phyloP scores from a whole-genome alignment of 768 basidiomycete species.

The Lactifluus pinguis region DNA sequence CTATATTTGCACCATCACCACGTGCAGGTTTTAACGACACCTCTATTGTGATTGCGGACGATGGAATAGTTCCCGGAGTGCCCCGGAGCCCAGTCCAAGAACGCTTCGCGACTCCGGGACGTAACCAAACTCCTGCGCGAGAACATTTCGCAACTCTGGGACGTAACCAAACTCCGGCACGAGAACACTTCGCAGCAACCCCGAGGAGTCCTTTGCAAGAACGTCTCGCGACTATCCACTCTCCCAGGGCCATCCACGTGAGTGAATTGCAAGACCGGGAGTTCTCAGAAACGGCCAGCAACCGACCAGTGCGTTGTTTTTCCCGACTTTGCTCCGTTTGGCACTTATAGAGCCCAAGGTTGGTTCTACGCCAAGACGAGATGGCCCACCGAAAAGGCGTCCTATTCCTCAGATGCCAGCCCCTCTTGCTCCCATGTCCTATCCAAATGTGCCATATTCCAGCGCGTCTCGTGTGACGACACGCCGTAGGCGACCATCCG shows the following conservation, averaged over 20 bases:
- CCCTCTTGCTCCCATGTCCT: slow-evolving; percentile 8
- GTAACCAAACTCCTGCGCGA: background rate
- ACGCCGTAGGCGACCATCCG: background rate
- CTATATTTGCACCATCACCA: slow-evolving; percentile 3
- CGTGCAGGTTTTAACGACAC: background rate
- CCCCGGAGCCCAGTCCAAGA: background rate
- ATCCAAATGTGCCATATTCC: background rate
- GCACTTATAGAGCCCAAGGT: background rate
- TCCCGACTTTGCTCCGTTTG: background rate
- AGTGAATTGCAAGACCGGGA: background rate
- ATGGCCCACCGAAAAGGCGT: slow-evolving; percentile 4
- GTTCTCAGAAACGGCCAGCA: background rate
- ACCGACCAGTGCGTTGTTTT: background rate
- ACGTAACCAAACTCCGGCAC: background rate
- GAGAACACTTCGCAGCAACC: background rate
- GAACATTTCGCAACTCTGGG: background rate
- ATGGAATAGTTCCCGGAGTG: background rate
- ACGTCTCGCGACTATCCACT: background rate
- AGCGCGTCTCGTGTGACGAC: background rate
- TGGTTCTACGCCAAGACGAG: background rate
- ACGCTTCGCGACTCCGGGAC: background rate
- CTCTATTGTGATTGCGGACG: background rate
- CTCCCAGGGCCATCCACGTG: background rate
- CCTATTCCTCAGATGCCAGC: slow-evolving; percentile 12
- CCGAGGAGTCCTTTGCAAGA: background rate